phyloP scores from a whole-genome alignment of 257 asterid species.

The Solanum microdontum region DNA sequence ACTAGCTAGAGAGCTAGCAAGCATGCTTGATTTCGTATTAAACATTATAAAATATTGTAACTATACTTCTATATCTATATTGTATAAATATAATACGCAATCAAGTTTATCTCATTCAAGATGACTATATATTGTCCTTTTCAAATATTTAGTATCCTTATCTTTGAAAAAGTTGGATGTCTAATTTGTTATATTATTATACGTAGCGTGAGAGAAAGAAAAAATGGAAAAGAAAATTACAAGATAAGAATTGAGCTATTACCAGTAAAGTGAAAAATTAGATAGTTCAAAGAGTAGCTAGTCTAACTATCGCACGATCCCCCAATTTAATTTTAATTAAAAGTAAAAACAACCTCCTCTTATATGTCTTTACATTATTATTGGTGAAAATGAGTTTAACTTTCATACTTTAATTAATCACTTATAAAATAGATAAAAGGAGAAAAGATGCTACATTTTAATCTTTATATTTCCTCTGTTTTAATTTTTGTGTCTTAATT shows the following conservation, averaged over 20 bases:
- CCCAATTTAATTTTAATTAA: neutral
- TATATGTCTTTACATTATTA: neutral
- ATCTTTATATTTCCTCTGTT: neutral
- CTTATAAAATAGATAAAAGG: neutral
- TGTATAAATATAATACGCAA: neutral
- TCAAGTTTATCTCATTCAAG: slow-evolving; percentile 6
- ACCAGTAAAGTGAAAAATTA: neutral
- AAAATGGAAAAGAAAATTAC: neutral
- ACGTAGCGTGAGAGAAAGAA: neutral
- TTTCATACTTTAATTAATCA: neutral
- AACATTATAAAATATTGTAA: slow-evolving; percentile 5
- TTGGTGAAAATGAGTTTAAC: neutral
- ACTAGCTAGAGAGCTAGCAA: neutral
- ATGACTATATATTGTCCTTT: slow-evolving; percentile 1
- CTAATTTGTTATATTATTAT: neutral
- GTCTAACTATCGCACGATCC: neutral
- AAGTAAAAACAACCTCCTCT: neutral
- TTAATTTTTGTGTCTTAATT: neutral
- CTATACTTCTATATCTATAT: neutral
- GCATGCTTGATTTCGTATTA: slow-evolving; percentile 35
- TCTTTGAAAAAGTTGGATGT: neutral
- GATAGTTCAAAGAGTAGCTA: neutral
- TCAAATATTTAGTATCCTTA: neutral
- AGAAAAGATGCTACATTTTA: neutral
- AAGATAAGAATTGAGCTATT: neutral